phyloP scores from a whole-genome alignment of 345 rosid genomes.

The Murraya koenigii region DNA sequence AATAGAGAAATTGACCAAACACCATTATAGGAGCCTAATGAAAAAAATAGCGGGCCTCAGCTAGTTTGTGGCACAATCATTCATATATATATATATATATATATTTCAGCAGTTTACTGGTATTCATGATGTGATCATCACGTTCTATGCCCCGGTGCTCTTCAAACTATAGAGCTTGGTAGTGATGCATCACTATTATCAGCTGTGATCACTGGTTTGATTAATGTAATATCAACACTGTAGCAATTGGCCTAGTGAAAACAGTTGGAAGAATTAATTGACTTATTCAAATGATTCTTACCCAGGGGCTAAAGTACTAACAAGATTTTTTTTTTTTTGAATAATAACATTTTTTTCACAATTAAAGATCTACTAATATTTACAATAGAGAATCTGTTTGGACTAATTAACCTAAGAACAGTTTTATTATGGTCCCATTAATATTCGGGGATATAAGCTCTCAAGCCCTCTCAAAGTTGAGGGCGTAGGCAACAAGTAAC shows the following conservation, averaged over 20 bases:
- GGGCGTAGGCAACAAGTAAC: neutral
- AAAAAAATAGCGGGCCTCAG: conserved; percentile 39
- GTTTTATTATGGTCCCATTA: too few species aligned
- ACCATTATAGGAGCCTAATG: conserved; percentile 37
- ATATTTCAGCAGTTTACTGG: conserved; percentile 42
- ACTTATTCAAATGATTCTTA: conserved; percentile 31
- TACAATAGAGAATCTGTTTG: too few species aligned
- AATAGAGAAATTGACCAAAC: conserved; percentile 31
- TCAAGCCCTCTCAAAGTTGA: too few species aligned
- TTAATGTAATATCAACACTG: conserved; percentile 28
- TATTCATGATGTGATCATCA: conserved; percentile 38
- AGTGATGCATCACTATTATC: conserved; percentile 40
- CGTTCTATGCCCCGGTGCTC: conserved; percentile 50
- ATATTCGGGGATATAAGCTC: too few species aligned
- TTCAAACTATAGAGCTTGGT: conserved; percentile 49
- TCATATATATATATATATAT: conserved; percentile 18
- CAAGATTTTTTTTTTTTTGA: too few species aligned
- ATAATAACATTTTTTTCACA: too few species aligned
- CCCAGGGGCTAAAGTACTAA: conserved; percentile 18
- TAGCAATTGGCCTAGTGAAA: conserved; percentile 31
- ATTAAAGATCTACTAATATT: too few species aligned
- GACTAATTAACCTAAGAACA: too few species aligned
- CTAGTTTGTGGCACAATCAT: conserved; percentile 40
- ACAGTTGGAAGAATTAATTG: conserved; percentile 35
- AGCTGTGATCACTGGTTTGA: conserved; percentile 36